Percentiles rank a stretch among this genome's conserved stretches.
These are phyloP conservation scores for Ophiocordyceps australis DNA, from an alignment of 2,329 filamentous ascomycete species.

Conservation along the genomic window DNA sequence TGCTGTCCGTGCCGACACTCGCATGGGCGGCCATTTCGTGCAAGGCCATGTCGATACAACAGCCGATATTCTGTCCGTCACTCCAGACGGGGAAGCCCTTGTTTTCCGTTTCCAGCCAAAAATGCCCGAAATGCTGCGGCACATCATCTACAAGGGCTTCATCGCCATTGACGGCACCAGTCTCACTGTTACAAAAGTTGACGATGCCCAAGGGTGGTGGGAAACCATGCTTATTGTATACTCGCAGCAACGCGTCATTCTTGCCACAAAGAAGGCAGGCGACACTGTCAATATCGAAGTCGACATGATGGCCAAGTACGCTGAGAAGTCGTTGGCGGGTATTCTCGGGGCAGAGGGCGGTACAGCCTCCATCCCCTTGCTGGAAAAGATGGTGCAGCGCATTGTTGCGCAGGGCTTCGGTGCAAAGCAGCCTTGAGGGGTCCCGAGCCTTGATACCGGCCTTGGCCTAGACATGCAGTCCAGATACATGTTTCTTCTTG, in stretches of 20 bases:
- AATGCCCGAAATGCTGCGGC: conserved; percentile 52
- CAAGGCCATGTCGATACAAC: conserved; percentile 93
- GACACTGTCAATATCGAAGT: conserved; percentile 86
- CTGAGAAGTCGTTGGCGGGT: conserved; percentile 73
- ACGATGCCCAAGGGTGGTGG: conserved; percentile 66
- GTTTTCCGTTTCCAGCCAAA: conserved; percentile 69
- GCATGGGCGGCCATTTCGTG: conserved; percentile 96
- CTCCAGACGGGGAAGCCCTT: conserved; percentile 74
- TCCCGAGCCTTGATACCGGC: conserved; percentile 5
- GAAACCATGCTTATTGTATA: conserved; percentile 98
- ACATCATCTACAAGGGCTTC: conserved; percentile 93
- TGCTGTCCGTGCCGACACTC: conserved; percentile 74
- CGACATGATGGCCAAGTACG: conserved; percentile 73
- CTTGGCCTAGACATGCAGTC: neutral
- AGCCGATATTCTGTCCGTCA: conserved; percentile 54
- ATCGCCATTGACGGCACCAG: conserved; percentile 89
- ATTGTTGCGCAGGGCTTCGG: conserved; percentile 49
- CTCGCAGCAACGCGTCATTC: conserved; percentile 81
- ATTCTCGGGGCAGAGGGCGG: conserved; percentile 38
- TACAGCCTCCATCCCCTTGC: conserved; percentile 30
- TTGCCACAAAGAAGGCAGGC: conserved; percentile 59
- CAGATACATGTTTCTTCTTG: neutral
- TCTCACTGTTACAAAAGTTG: conserved; percentile 74
- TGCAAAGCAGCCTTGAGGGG: too few species aligned
- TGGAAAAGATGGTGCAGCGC: conserved; percentile 57